Evolutionary conservation across 257 asterid species (phyloP).

Genomic region (Solanum tacnaense): DNA sequence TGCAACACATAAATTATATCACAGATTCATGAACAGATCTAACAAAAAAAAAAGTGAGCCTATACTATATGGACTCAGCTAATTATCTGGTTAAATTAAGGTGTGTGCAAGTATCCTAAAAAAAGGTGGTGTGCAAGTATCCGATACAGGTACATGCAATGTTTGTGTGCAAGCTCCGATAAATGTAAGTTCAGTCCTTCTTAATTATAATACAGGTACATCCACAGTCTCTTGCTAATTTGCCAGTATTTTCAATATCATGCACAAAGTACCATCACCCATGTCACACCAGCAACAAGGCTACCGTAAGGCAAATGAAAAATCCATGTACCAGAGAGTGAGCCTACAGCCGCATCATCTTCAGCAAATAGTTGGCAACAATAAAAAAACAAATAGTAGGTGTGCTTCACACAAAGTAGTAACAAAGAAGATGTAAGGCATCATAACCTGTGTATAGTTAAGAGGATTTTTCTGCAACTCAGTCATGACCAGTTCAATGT

Average conservation of each 20-base stretch:
- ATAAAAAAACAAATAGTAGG: neutral
- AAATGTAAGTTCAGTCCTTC: neutral
- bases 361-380: neutral
- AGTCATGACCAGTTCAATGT: conserved; percentile 53
- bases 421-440: neutral
- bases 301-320: neutral
- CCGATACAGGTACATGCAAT: neutral
- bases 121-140: neutral
- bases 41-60: neutral
- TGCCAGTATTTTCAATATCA: neutral
- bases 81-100: neutral
- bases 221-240: neutral
- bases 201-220: neutral
- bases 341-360: neutral
- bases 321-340: neutral
- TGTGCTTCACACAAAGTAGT: neutral
- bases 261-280: neutral
- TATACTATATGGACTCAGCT: neutral
- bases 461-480: conserved; percentile 93
- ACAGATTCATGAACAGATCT: neutral
- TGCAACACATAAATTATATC: neutral
- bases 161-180: neutral
- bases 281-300: neutral
- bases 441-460: conserved; percentile 83
- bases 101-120: neutral